phyloP scores from a whole-genome alignment of 2,329 filamentous ascomycete species.

The Apiospora malaysiana region DNA sequence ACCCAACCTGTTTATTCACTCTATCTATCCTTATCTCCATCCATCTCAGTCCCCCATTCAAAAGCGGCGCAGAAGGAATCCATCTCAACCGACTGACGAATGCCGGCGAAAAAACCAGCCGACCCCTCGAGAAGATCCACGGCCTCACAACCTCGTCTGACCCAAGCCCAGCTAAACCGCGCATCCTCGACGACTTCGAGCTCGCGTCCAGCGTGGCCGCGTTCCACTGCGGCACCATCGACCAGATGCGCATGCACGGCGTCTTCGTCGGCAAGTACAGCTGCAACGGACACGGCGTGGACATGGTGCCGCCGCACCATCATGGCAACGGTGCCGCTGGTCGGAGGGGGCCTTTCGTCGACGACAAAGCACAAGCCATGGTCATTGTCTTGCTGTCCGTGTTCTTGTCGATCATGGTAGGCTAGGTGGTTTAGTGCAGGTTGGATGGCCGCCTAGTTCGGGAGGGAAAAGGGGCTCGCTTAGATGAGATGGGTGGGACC shows the following conservation, averaged over 20 bases:
- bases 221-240: slow-evolving; percentile 23
- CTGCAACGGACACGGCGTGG: slow-evolving; percentile 20
- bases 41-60: too few species aligned
- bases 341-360: too few species aligned
- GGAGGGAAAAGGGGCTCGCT: neutral
- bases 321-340: neutral
- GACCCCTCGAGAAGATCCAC: slow-evolving; percentile 18
- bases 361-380: neutral
- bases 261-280: slow-evolving; percentile 18
- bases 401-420: neutral
- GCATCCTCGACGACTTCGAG: slow-evolving; percentile 11
- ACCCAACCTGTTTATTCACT: too few species aligned
- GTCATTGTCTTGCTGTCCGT: neutral
- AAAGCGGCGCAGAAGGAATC: too few species aligned
- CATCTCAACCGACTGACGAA: too few species aligned
- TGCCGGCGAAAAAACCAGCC: too few species aligned
- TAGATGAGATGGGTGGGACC: neutral
- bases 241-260: slow-evolving; percentile 22
- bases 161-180: slow-evolving; percentile 10
- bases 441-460: neutral
- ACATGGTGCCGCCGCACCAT: slow-evolving; percentile 6
- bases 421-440: too few species aligned
- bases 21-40: too few species aligned
- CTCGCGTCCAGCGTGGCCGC: slow-evolving; percentile 11
- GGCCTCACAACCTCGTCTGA: neutral